Conservation (phyloP, 2,329 filamentous ascomycete species). For the Cyanodermella asteris region DNA sequence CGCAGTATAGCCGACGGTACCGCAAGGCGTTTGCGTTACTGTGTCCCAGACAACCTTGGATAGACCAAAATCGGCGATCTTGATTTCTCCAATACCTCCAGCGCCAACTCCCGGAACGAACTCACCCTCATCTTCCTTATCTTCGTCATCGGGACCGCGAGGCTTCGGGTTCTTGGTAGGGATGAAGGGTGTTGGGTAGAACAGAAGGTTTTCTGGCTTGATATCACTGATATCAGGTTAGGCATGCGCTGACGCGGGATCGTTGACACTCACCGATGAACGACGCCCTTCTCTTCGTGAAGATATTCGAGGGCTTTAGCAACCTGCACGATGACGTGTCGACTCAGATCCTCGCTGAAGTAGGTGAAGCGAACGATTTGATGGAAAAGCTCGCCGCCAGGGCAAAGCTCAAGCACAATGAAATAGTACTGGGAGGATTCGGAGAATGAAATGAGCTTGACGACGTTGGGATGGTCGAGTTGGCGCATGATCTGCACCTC, state of each 20-base stretch:
- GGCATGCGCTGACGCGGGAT: slow-evolving; percentile 2
- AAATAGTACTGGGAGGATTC: slow-evolving; percentile 94
- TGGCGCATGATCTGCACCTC: slow-evolving; percentile 98
- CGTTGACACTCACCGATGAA: slow-evolving; percentile 56
- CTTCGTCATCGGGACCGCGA: slow-evolving; percentile 71
- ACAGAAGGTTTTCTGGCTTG: slow-evolving; percentile 93
- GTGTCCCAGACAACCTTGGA: slow-evolving; percentile 98
- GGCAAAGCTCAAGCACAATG: slow-evolving; percentile 85
- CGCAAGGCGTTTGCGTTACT: slow-evolving; percentile 97
- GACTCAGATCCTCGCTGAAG: slow-evolving; percentile 86
- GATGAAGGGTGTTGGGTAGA: slow-evolving; percentile 64
- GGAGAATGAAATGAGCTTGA: slow-evolving; percentile 80
- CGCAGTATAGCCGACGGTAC: slow-evolving; percentile 92
- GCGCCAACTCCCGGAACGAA: slow-evolving; percentile 62
- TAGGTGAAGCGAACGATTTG: slow-evolving; percentile 96
- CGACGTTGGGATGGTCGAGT: slow-evolving; percentile 86
- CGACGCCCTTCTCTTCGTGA: slow-evolving; percentile 84
- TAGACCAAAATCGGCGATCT: slow-evolving; percentile 93
- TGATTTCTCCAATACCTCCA: slow-evolving; percentile 83
- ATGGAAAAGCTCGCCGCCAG: slow-evolving; percentile 91
- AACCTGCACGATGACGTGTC: slow-evolving; percentile 87
- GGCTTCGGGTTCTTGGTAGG: slow-evolving; percentile 65
- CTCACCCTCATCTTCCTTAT: slow-evolving; percentile 92
- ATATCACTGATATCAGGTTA: slow-evolving; percentile 49
- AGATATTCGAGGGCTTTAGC: slow-evolving; percentile 86